These are phyloP conservation scores for Cordyceps pruinosa DNA, from an alignment of 2,329 filamentous ascomycete genomes.

Conservation along the genomic window DNA sequence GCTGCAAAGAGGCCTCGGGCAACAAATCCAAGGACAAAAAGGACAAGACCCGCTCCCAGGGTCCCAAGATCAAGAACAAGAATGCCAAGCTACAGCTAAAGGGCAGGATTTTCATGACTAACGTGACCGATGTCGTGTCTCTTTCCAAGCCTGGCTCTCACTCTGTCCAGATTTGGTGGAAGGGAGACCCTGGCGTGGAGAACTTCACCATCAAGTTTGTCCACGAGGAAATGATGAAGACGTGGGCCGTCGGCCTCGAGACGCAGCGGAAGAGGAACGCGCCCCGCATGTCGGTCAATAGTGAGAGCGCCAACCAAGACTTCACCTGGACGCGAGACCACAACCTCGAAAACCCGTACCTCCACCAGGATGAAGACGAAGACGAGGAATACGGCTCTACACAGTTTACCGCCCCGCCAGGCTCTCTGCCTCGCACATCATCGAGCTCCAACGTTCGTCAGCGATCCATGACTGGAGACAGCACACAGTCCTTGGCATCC, in stretches of 20 bases:
- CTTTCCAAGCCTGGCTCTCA: constrained; percentile 85
- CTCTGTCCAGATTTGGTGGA: constrained; percentile 97
- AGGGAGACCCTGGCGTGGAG: constrained; percentile 88
- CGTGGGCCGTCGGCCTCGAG: constrained; percentile 79
- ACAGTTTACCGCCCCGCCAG: constrained; percentile 27
- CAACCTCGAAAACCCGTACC: constrained; percentile 76
- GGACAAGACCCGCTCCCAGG: constrained; percentile 51
- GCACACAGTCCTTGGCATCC: constrained; percentile 49
- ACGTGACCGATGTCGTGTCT: constrained; percentile 90
- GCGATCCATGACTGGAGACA: constrained; percentile 69
- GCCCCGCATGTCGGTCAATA: constrained; percentile 38
- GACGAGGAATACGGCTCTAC: constrained; percentile 45
- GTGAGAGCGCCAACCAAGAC: constrained; percentile 55
- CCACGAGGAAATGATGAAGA: constrained; percentile 88
- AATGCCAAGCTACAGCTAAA: constrained; percentile 88
- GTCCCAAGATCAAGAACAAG: constrained; percentile 53
- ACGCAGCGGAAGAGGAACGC: constrained; percentile 61
- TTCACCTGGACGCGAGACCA: constrained; percentile 74
- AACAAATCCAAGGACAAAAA: constrained; percentile 78
- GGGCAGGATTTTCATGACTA: constrained; percentile 97
- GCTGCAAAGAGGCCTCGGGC: constrained; percentile 89
- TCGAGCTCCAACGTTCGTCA: constrained; percentile 70
- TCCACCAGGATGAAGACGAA: constrained; percentile 55
- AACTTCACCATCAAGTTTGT: constrained; percentile 93
- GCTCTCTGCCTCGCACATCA: constrained; percentile 34